A percentile compares a stretch with the other conserved stretches of the same genome.
Conservation (phyloP, 495 filamentous ascomycete genomes). For the Penicillium macrosclerotiorum region DNA sequence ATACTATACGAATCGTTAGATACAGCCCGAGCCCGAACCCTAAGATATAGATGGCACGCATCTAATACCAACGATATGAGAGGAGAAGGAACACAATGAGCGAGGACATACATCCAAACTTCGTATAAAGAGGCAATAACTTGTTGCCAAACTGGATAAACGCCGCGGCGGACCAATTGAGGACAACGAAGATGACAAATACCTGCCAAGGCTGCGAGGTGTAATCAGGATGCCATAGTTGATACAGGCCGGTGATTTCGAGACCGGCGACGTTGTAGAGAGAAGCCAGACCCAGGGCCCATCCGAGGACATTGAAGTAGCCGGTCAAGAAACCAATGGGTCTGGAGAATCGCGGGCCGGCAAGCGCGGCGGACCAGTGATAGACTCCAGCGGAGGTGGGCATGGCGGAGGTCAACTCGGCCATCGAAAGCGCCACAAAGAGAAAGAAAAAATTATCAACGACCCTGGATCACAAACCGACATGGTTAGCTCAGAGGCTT, state of each 20-base stretch:
- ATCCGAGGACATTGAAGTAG: slow-evolving; percentile 9
- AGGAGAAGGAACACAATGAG: no score
- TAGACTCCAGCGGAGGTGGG: slow-evolving; percentile 9
- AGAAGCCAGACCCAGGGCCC: slow-evolving; percentile 7
- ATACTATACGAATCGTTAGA: slow-evolving; percentile 1
- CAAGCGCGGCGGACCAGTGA: slow-evolving; percentile 9
- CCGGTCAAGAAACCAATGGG: slow-evolving; percentile 8
- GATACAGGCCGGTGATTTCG: slow-evolving; percentile 8
- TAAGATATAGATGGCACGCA: no score
- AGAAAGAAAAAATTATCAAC: slow-evolving; percentile 13
- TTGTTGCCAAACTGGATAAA: slow-evolving; percentile 12
- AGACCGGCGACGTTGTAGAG: slow-evolving; percentile 8
- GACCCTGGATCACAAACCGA: neutral
- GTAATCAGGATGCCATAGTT: slow-evolving; percentile 6
- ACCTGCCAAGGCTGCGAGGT: slow-evolving; percentile 6
- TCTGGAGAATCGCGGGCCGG: slow-evolving; percentile 3
- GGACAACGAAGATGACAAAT: slow-evolving; percentile 8
- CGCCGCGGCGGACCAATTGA: slow-evolving; percentile 7
- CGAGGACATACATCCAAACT: slow-evolving; percentile 7
- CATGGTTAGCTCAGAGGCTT: neutral
- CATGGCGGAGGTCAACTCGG: slow-evolving; percentile 11
- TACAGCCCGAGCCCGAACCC: no score
- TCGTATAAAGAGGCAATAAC: slow-evolving; percentile 7
- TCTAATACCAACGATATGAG: no score
- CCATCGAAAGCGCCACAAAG: slow-evolving; percentile 8